Conservation (phyloP, 176 grass and related monocot genomes). For the Juncus effusus region DNA sequence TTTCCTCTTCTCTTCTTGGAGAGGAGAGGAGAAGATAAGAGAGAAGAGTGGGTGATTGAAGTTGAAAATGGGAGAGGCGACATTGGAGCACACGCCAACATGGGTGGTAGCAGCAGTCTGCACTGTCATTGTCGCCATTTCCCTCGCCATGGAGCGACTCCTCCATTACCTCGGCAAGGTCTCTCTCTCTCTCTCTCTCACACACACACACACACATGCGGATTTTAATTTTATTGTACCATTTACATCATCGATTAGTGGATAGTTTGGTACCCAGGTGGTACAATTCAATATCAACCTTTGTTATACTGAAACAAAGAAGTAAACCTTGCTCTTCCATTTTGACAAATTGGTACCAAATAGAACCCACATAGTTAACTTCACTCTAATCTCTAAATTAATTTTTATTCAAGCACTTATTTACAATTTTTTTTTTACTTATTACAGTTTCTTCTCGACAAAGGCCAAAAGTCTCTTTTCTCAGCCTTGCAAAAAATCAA, state of each 20-base stretch:
- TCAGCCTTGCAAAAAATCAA: constrained; percentile 69
- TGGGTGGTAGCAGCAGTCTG: constrained; percentile 80
- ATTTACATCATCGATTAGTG: not conserved
- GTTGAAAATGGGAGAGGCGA: constrained; percentile 15
- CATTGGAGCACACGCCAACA: constrained; percentile 55
- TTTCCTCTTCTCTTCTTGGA: not conserved
- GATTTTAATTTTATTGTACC: constrained; percentile 9
- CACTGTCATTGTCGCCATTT: constrained; percentile 58
- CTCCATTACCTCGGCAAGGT: constrained; percentile 87
- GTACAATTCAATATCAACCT: constrained; percentile 6
- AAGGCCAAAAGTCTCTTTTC: constrained; percentile 42
- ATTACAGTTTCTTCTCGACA: constrained; percentile 43
- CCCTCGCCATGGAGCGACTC: constrained; percentile 57
- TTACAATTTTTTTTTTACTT: constrained; percentile 13
- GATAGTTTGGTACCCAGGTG: not conserved
- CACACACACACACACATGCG: not conserved
- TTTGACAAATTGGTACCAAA: too few relatives aligned
- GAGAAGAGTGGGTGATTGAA: constrained; percentile 21
- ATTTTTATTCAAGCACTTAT: constrained; percentile 18
- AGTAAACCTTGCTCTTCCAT: too few relatives aligned
- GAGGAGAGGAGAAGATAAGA: not conserved
- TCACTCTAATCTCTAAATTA: not conserved
- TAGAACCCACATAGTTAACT: too few relatives aligned
- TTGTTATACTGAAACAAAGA: too few relatives aligned
- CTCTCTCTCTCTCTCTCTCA: not conserved